Evolutionary conservation across 2,329 filamentous ascomycete genomes (phyloP).

Genomic region (Cladobotryum mycophilum): DNA sequence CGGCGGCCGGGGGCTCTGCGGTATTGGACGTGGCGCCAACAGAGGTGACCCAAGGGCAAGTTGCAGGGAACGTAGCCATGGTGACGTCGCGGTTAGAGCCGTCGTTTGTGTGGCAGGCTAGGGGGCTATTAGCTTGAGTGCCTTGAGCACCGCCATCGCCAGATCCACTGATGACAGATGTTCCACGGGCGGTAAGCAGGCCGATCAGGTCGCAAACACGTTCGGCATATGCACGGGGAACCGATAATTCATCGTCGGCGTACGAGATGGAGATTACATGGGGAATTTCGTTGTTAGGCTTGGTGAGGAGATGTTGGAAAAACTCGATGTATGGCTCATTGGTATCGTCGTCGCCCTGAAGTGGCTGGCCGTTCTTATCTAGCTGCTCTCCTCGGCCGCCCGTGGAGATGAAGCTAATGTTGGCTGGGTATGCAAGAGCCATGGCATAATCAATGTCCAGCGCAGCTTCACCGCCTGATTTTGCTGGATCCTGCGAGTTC

Average conservation of each 20-base stretch:
- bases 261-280: conserved; percentile 54
- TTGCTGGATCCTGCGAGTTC: conserved; percentile 32
- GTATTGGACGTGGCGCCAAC: too few relatives aligned
- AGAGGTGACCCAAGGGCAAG: neutral
- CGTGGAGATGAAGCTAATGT: conserved; percentile 39
- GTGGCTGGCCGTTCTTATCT: conserved; percentile 28
- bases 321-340: conserved; percentile 55
- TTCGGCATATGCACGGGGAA: conserved; percentile 44
- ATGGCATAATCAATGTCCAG: conserved; percentile 45
- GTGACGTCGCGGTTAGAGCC: conserved; percentile 41
- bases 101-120: conserved; percentile 18
- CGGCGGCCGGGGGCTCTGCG: too few relatives aligned
- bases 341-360: conserved; percentile 20
- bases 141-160: conserved; percentile 43
- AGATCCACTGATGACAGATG: conserved; percentile 43
- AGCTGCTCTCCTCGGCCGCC: conserved; percentile 39
- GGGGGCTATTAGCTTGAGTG: conserved; percentile 19
- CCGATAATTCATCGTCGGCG: conserved; percentile 50
- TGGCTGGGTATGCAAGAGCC: conserved; percentile 37
- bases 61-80: conserved; percentile 18
- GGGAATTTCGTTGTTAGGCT: conserved; percentile 40
- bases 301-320: conserved; percentile 42
- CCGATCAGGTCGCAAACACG: conserved; percentile 49
- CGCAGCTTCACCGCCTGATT: conserved; percentile 39
- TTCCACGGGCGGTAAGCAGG: conserved; percentile 46